These are phyloP conservation scores for Achaetomium macrosporum DNA, from an alignment of 2,329 filamentous ascomycete genomes.

Conservation along the genomic window DNA sequence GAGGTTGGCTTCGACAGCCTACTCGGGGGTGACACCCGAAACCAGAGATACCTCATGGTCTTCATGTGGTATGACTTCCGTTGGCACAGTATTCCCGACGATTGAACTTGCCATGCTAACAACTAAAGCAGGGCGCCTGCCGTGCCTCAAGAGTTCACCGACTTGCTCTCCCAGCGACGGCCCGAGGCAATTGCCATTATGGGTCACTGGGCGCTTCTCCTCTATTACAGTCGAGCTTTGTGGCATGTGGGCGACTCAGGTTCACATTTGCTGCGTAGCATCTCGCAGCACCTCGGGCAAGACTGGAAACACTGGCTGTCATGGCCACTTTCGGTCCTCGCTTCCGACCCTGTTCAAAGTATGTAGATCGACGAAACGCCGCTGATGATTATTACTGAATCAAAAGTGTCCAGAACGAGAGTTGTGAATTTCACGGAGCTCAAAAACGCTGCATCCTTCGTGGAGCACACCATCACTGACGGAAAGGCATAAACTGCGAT, in stretches of 20 bases:
- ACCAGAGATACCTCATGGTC: slow-evolving; percentile 21
- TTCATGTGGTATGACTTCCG: slow-evolving; percentile 24
- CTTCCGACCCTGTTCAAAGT: background rate
- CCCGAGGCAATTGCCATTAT: slow-evolving; percentile 42
- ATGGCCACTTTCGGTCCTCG: slow-evolving; percentile 18
- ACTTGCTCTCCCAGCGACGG: slow-evolving; percentile 31
- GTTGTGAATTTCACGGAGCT: too few relatives aligned
- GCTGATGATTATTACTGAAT: background rate
- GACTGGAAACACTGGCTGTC: slow-evolving; percentile 20
- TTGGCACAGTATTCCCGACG: slow-evolving; percentile 19
- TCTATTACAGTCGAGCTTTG: slow-evolving; percentile 36
- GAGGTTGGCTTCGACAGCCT: slow-evolving; percentile 24
- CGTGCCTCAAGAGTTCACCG: slow-evolving; percentile 31
- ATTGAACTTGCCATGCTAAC: background rate
- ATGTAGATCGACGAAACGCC: background rate
- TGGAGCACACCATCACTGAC: too few relatives aligned
- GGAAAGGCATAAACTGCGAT: too few relatives aligned
- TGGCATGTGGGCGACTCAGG: slow-evolving; percentile 36
- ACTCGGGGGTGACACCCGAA: slow-evolving; percentile 10
- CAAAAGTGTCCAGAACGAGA: too few relatives aligned
- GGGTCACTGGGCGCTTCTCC: slow-evolving; percentile 44
- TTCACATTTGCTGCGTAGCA: slow-evolving; percentile 25
- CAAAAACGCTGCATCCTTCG: too few relatives aligned
- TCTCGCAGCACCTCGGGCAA: slow-evolving; percentile 21
- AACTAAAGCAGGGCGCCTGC: slow-evolving; percentile 10